A percentile compares a stretch with the other conserved stretches of the same genome.
Conservation (phyloP, 164 flowering plant species). For the Chimonanthus salicifolius region DNA sequence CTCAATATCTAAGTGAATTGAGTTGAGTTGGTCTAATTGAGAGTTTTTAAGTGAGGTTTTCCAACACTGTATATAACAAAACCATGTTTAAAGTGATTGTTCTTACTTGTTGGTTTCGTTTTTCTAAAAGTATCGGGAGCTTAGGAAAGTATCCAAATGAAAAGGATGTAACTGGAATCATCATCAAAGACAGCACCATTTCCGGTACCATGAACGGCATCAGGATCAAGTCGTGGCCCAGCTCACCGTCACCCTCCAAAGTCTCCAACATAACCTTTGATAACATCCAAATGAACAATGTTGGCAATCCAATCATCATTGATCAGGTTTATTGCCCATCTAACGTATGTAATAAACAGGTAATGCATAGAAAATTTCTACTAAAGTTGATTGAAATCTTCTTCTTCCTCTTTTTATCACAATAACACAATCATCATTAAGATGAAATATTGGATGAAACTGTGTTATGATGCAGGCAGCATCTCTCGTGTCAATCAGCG, state of each 20-base stretch:
- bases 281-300: constrained; percentile 53
- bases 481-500: constrained; percentile 41
- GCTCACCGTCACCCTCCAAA: constrained; percentile 39
- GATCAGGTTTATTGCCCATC: constrained; percentile 57
- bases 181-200: constrained; percentile 40
- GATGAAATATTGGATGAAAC: neutral
- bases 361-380: neutral
- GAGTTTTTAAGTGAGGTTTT: constrained; percentile 1
- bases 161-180: constrained; percentile 42
- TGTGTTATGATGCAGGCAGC: constrained; percentile 28
- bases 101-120: neutral
- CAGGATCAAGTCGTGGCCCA: constrained; percentile 71
- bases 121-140: constrained; percentile 49
- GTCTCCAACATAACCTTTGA: constrained; percentile 57
- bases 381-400: neutral
- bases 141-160: constrained; percentile 49
- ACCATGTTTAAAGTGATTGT: neutral
- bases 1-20: neutral
- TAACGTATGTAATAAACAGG: neutral
- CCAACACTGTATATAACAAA: neutral
- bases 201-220: constrained; percentile 48
- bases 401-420: neutral
- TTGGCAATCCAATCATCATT: constrained; percentile 52
- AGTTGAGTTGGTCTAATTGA: neutral
- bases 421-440: neutral